phyloP scores from a whole-genome alignment of 2,329 filamentous ascomycete species.

The Fusarium beomiforme region DNA sequence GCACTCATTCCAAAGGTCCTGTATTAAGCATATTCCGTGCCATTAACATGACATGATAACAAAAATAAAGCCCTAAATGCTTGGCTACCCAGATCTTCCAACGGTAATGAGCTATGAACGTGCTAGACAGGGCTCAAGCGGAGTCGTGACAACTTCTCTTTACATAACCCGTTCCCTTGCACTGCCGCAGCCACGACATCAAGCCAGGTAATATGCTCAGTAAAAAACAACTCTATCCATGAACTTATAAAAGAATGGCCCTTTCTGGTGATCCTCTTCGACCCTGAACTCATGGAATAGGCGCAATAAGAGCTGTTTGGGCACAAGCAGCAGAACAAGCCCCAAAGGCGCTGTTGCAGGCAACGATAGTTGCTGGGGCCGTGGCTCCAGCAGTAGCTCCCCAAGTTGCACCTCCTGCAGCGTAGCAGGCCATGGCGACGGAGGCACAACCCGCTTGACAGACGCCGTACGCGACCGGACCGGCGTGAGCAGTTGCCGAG shows the following conservation, averaged over 20 bases:
- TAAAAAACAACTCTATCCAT: fast-evolving
- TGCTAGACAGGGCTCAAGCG: not conserved
- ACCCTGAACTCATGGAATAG: not conserved
- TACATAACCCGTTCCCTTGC: too few species aligned
- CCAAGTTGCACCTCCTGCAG: not conserved
- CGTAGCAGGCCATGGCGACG: constrained; percentile 1
- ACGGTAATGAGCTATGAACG: not conserved
- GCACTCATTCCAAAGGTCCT: too few species aligned
- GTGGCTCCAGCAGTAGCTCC: not conserved
- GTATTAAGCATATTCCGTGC: not conserved
- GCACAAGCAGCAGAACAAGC: constrained; percentile 1
- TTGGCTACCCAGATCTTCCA: not conserved
- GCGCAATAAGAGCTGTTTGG: not conserved
- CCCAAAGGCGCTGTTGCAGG: constrained; percentile 1
- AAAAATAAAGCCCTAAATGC: too few species aligned
- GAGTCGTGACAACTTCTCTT: too few species aligned
- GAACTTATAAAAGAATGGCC: fast-evolving
- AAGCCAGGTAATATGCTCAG: fast-evolving
- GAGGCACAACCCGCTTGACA: not conserved
- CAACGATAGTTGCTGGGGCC: not conserved
- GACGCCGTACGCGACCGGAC: not conserved
- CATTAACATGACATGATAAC: not conserved
- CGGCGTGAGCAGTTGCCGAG: not conserved
- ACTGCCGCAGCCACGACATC: too few species aligned
- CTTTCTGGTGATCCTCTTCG: not conserved